A percentile compares a stretch with the other conserved stretches of the same genome.
Conservation (phyloP, 1,284 basidiomycete species). For the Cryptococcus neoformans region DNA sequence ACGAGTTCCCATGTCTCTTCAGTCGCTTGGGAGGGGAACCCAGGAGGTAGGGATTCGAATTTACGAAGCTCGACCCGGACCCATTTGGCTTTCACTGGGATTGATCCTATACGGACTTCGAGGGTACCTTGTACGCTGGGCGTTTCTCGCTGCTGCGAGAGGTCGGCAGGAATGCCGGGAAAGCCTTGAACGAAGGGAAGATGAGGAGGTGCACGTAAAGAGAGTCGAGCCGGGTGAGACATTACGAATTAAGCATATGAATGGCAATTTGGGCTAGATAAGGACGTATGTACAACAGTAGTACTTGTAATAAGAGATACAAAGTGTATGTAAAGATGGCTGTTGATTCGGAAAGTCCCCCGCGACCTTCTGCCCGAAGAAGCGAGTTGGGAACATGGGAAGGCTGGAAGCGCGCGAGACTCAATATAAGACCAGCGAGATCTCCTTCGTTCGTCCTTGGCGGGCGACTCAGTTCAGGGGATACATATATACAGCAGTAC, state of each 20-base stretch:
- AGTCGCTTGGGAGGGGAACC: slow-evolving; percentile 49
- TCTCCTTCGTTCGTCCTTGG: too few relatives aligned
- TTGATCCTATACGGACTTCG: slow-evolving; percentile 66
- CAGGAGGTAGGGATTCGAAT: slow-evolving; percentile 59
- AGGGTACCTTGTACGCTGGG: slow-evolving; percentile 56
- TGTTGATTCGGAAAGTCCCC: too few relatives aligned
- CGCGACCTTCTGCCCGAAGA: too few relatives aligned
- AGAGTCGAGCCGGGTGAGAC: slow-evolving; percentile 36
- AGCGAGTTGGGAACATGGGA: too few relatives aligned
- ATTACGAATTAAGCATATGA: slow-evolving; percentile 4
- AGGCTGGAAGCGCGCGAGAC: too few relatives aligned
- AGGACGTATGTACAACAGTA: background rate
- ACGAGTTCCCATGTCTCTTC: slow-evolving; percentile 51
- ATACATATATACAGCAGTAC: too few relatives aligned
- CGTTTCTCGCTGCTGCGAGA: slow-evolving; percentile 21
- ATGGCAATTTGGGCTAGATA: background rate
- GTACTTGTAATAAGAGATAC: too few relatives aligned
- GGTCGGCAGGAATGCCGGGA: slow-evolving; percentile 38
- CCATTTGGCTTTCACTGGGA: slow-evolving; percentile 84
- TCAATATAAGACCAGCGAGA: too few relatives aligned
- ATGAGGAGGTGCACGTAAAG: slow-evolving; percentile 47
- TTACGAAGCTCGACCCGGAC: slow-evolving; percentile 81
- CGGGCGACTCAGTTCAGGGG: too few relatives aligned
- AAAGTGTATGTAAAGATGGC: too few relatives aligned
- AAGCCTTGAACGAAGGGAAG: slow-evolving; percentile 47